Conservation (phyloP, 108 stramenopile genomes). For the Discostella pseudostelligera region DNA sequence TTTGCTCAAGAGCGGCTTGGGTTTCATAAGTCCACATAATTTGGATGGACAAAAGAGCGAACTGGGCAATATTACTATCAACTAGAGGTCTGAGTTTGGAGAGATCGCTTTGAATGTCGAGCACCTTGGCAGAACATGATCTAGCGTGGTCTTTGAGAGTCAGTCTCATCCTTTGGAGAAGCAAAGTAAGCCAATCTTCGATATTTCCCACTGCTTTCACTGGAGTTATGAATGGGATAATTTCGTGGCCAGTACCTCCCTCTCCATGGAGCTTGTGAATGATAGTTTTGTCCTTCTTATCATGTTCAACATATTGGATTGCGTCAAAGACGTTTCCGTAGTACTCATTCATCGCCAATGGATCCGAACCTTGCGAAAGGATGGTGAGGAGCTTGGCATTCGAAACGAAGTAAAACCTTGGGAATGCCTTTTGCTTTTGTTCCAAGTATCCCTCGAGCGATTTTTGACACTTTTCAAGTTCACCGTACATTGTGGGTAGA, state of each 20-base stretch:
- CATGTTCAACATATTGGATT: constrained; percentile 85
- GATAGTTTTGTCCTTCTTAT: constrained; percentile 82
- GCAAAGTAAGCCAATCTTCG: constrained; percentile 87
- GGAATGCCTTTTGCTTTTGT: constrained; percentile 90
- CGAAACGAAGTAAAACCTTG: constrained; percentile 92
- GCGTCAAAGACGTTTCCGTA: constrained; percentile 92
- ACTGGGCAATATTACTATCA: constrained; percentile 80
- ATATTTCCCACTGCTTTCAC: constrained; percentile 87
- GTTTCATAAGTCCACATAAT: constrained; percentile 87
- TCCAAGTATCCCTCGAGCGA: constrained; percentile 91
- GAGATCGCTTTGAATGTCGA: constrained; percentile 60
- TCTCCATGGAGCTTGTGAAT: constrained; percentile 79
- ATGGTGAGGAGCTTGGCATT: constrained; percentile 87
- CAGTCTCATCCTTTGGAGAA: constrained; percentile 75
- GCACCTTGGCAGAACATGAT: constrained; percentile 62
- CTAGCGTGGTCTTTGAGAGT: constrained; percentile 82
- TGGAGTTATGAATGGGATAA: constrained; percentile 63
- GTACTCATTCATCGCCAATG: constrained; percentile 89
- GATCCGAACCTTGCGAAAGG: constrained; percentile 89
- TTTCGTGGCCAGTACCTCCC: constrained; percentile 73
- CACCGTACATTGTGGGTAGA: constrained; percentile 83
- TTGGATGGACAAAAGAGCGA: constrained; percentile 88
- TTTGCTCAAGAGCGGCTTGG: constrained; percentile 79
- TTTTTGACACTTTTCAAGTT: constrained; percentile 92
- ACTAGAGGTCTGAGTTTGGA: constrained; percentile 76